Base-by-base conservation (phyloP, 257 asterid species). In the Parsonsia alboflavescens region DNA sequence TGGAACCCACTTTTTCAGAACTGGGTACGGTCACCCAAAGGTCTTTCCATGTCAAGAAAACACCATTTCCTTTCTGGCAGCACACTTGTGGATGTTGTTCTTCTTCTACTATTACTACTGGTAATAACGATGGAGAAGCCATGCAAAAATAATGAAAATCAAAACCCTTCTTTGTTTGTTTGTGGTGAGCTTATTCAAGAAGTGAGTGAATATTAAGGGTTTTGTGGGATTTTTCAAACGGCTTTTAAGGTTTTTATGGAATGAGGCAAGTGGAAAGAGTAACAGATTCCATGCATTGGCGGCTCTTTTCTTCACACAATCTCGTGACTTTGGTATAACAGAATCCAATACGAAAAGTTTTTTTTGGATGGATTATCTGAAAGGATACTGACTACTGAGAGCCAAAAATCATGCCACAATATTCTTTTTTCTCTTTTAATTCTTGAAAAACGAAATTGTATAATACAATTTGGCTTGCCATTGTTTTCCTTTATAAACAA, bases 11-110 rank as follows among this genome's bases (percentile, higher is more conserved):
- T 45, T 44, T 81, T 7, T 61, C 71, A 17, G 39, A 33, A 33
- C 19, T 54, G 9, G 79, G 48, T 7, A 71, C 74, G 16, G 71
- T 81, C n/a, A 84, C 86, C 82, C 82, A 75, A 39, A 84, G 28
- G 77, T 84, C 86, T 56, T 84, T 70, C 88, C 88, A 84, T 45
- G 84, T 84, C 77, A 82, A 63, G n/a, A 66, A 68, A 8, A 75
- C 73, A 0, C 78, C 74, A 39, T 5, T 62, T 0, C 65, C 44
- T 45, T 65, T 54, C 39, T 33, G 1, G 39, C 39, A 33, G 39
- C 39, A 33, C 39, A 33, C 39, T 33, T 33, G n/a, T n/a, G n/a
- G n/a, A n/a, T n/a, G n/a, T n/a, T n/a, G 39, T 33, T 3, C 39
- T 33, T 33, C 39, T 33, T 33, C 39, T 33, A 1, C 39, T 33